A percentile compares a stretch with the other conserved stretches of the same genome.
These are phyloP conservation scores for Verticillium alfalfae DNA, from an alignment of 2,329 filamentous ascomycete species.

Conservation along the genomic window DNA sequence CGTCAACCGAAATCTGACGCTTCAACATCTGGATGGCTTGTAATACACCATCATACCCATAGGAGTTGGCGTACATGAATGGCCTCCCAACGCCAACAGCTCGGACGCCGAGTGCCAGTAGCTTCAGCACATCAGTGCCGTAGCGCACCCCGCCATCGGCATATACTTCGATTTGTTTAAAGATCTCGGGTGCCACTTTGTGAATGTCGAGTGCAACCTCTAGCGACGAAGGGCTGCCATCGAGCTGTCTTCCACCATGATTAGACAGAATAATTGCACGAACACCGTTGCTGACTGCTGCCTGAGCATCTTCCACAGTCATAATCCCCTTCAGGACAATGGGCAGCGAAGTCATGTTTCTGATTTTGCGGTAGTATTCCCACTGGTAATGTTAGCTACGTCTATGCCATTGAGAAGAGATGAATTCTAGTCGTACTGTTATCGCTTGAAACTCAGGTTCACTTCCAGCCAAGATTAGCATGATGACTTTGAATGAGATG, in stretches of 20 bases:
- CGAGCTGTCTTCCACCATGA: slow-evolving; percentile 35
- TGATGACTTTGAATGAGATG: background rate
- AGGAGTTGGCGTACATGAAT: slow-evolving; percentile 4
- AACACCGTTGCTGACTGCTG: slow-evolving; percentile 28
- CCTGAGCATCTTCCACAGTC: slow-evolving; percentile 31
- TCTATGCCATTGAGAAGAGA: background rate
- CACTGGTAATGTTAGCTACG: background rate
- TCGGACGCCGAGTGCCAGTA: slow-evolving; percentile 32
- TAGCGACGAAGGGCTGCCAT: slow-evolving; percentile 24
- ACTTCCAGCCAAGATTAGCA: background rate
- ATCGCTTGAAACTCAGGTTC: background rate
- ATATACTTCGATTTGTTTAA: slow-evolving; percentile 16
- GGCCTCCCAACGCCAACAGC: slow-evolving; percentile 38
- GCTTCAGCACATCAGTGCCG: slow-evolving; percentile 33
- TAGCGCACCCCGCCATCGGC: slow-evolving; percentile 33
- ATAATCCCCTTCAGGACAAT: slow-evolving; percentile 36
- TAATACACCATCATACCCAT: slow-evolving; percentile 1
- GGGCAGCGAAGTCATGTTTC: slow-evolving; percentile 14
- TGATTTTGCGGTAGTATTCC: background rate
- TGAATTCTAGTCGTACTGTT: background rate
- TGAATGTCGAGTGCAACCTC: slow-evolving; percentile 26
- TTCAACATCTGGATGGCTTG: slow-evolving; percentile 3
- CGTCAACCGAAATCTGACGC: slow-evolving; percentile 2
- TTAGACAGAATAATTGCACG: slow-evolving; percentile 36
- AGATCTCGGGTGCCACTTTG: slow-evolving; percentile 17